Base-by-base conservation (phyloP, 2,329 filamentous ascomycete species). In the Didymellaceae sp. region DNA sequence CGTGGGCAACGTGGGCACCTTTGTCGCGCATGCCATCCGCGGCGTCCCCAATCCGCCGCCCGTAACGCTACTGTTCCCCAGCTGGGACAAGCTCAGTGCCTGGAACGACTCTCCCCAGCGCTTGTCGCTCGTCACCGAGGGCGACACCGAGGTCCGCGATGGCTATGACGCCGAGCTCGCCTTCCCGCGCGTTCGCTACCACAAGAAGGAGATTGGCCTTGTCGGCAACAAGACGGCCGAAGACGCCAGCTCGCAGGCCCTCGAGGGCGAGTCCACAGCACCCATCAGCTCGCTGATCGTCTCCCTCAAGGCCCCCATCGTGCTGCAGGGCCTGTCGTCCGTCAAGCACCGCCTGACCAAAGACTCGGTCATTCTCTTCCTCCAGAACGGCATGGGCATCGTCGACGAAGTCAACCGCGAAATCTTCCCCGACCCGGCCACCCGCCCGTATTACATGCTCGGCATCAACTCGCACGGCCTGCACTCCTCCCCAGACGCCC, bases 371-470 rank as follows among this genome's bases (percentile, higher is more conserved):
- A 81, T 96, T 6, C 85, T 89, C 52, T 82, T 96, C 46, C 72
- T 95, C 47, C 88, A 91, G 48, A 89, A 93, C 55, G 91, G 92
- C 1, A 83, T 97, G 72, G 93, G 94, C 0, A 77, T 91, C 1
- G 79, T 91, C n/a, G 91, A 97, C 39, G 82, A 86, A 39, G 80
- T 97, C 31, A 91, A 90, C 62, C 74, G 80, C 25, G 72, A 81
- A 9, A 71, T 95, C 21, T 97, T 96, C 60, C 80, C 83, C 0
- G 82, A 92, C 54, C 78, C 82, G 0, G 69, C 74, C 1, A 78
- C 75, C 0, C 82, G 89, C 20, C 94, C 94, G 2, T 84, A 83
- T 46, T 96, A 95, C 62, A 79, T 97, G 51, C 72, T 91, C 21
- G 90, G 89, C 7, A 78, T 86, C 56, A 77, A 84, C 44, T 83